Evolutionary conservation across 2,329 filamentous ascomycete genomes (phyloP), one percentile per base, ranked within the genome.

Genomic region (Colletotrichum sublineola): DNA sequence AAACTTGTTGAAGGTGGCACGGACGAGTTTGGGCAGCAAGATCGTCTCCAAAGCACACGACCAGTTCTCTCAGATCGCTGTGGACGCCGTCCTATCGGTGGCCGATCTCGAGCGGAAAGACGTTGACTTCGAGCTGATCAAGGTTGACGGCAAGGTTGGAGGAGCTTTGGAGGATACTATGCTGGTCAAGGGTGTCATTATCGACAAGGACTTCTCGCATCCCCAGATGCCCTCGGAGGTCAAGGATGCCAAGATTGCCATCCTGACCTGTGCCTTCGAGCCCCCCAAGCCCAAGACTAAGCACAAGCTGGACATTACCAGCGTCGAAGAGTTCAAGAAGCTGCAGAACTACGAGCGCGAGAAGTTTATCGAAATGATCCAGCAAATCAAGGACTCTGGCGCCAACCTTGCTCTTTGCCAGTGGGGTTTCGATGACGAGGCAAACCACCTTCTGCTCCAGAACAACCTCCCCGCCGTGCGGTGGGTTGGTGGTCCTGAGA

Each of bases 201-300:
- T 99, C 82, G 96, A 99, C 90, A 99, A 99, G 87, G 97, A 99
- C 86, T 99, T 99, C 84, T 98, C 96, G 46, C 96, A 99, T 83
- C 96, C 96, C 15, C 96, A 99, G 86, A 99, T 99, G 96, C 96
- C 96, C 14, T 94, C 93, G 63, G 95, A 98, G 84, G 96, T 99
- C 75, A 90, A 88, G 78, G 95, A 99, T 84, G 97, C 96, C 80
- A 98, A 98, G 87, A 91, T 99, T 80, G 96, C 96, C 77, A 99
- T 99, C 79, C 86, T 99, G 73, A 99, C 96, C 63, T 99, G 96
- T 82, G 95, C 96, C 5, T 99, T 99, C 81, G 96, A 99, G 86
- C 96, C 96, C 42, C 96, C 96, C 63, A 99, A 99, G 89, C 96
- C 96, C 77, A 99, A 99, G 90, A 99, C 96, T 60, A 99, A 99